These are phyloP conservation scores for Nitzschia sp. DNA, from an alignment of 108 stramenopile species.

Conservation along the genomic window DNA sequence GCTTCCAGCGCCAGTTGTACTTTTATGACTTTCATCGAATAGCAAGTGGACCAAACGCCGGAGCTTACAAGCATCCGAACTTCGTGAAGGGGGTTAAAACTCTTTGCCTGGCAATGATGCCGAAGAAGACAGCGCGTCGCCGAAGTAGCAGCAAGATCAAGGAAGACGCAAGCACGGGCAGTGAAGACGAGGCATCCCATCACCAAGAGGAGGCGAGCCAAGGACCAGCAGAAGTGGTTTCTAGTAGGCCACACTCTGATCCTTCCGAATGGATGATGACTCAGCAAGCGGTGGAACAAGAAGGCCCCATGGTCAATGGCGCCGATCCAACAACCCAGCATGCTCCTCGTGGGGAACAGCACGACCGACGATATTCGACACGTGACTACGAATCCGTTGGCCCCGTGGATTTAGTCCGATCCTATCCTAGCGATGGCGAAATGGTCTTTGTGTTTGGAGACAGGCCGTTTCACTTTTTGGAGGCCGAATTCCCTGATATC, in stretches of 20 bases:
- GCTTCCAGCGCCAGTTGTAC: slow-evolving; percentile 91
- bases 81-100: slow-evolving; percentile 53
- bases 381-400: not conserved
- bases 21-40: slow-evolving; percentile 71
- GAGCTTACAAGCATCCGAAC: slow-evolving; percentile 63
- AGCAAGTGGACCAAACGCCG: slow-evolving; percentile 23
- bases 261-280: slow-evolving; percentile 18
- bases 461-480: slow-evolving; percentile 20
- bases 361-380: not conserved
- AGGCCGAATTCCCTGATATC: slow-evolving; percentile 2
- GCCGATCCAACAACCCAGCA: not conserved
- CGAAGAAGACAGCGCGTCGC: slow-evolving; percentile 23
- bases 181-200: not conserved
- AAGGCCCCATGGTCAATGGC: slow-evolving; percentile 9
- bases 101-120: slow-evolving; percentile 31
- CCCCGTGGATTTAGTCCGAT: not conserved
- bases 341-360: no score
- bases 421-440: slow-evolving; percentile 17
- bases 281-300: not conserved
- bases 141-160: slow-evolving; percentile 1
- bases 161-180: not conserved
- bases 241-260: not conserved
- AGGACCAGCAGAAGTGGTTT: no score
- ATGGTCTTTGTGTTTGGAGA: slow-evolving; percentile 17
- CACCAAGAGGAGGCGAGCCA: not conserved